Conservation (phyloP, 2,329 filamentous ascomycete species). For the Mollisiaceae sp. region DNA sequence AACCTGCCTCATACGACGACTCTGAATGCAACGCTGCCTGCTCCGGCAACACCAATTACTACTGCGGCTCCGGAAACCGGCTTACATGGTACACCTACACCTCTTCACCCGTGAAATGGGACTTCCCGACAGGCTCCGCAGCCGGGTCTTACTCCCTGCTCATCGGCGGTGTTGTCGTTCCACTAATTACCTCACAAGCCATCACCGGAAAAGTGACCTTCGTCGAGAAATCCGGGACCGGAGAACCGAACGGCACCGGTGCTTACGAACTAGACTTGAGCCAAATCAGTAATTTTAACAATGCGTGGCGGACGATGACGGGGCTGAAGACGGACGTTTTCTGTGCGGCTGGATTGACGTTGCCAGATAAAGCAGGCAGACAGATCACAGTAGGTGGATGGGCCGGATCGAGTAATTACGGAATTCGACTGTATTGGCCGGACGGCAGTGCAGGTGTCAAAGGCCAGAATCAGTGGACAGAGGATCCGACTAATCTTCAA, state of each 20-base stretch:
- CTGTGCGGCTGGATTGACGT: conserved; percentile 65
- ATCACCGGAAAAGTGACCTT: conserved; percentile 66
- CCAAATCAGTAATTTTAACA: conserved; percentile 55
- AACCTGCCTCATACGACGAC: conserved; percentile 23
- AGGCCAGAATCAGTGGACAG: conserved; percentile 68
- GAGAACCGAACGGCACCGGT: conserved; percentile 62
- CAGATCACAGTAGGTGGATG: conserved; percentile 72
- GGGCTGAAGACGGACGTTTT: conserved; percentile 68
- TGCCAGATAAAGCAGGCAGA: conserved; percentile 68
- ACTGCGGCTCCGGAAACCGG: conserved; percentile 31
- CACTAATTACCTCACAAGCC: conserved; percentile 44
- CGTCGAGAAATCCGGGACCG: conserved; percentile 64
- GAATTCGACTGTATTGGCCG: conserved; percentile 65
- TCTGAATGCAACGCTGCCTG: conserved; percentile 30
- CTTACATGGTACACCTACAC: conserved; percentile 31
- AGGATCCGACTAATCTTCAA: conserved; percentile 58
- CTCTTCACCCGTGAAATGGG: conserved; percentile 45
- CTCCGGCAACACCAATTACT: conserved; percentile 24
- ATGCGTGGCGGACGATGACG: conserved; percentile 65
- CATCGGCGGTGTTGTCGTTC: conserved; percentile 62
- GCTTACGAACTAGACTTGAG: conserved; percentile 69
- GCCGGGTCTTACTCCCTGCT: conserved; percentile 66
- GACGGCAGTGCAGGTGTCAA: conserved; percentile 62
- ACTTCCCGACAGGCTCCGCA: conserved; percentile 51
- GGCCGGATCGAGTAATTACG: conserved; percentile 65